Base-by-base conservation (phyloP, 2,329 filamentous ascomycete genomes). In the Sporothrix luriei region DNA sequence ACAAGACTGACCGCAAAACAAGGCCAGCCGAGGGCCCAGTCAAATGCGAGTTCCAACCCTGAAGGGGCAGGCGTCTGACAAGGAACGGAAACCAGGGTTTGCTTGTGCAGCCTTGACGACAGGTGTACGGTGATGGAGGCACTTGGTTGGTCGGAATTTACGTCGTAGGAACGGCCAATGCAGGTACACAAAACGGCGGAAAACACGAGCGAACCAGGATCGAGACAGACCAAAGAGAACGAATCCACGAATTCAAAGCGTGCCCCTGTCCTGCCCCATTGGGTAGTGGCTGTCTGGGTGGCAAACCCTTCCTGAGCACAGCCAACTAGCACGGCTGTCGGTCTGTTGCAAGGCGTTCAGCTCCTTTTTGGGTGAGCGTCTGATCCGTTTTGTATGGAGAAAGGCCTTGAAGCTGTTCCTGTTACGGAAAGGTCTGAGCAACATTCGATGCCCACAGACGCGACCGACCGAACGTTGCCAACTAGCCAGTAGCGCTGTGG, bases 101-200 rank as follows among this genome's bases (percentile, higher is more conserved):
- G 38, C 57, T 26, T 13, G 38, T 19, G 21, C n/a, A 46, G 38
- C 38, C 11, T 55, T 48, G 14, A 21, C 51, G 46, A 11, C 38
- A 43, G 62, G 51, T 19, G 38, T 21, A 26, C n/a, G 21, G 40
- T 4, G 51, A 57, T 68, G 51, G 52, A 14, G 65, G 33, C 33
- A 55, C 52, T 38, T 68, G 51, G 51, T 57, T 68, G 65, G 38
- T 49, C 19, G 24, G 33, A 55, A 29, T 55, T 26, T 48, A 43
- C 40, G 14, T 16, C 14, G 11, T 52, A 67, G 65, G 43, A n/a
- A 68, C 38, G n/a, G 52, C 38, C 52, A 33, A 29, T 21, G 52
- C 65, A 68, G 65, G 65, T 68, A 43, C 49, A 38, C 26, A 11
- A 14, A 13, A 54, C 49, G 33, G 55, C 55, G 55, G 55, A 43